phyloP scores from a whole-genome alignment of 768 basidiomycete genomes.

The Lentinula guzmanii region DNA sequence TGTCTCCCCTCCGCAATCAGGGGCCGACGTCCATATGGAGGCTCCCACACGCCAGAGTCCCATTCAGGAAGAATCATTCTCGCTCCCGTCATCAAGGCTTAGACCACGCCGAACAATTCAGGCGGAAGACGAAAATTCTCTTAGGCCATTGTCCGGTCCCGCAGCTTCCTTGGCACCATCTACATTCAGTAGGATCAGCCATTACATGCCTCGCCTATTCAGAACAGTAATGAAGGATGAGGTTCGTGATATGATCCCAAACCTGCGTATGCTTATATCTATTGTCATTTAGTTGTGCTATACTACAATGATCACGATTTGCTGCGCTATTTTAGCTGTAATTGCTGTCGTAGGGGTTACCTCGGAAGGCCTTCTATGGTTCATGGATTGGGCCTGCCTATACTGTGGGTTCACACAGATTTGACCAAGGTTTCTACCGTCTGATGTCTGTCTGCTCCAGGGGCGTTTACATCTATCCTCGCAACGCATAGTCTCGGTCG shows the following conservation, averaged over 20 bases:
- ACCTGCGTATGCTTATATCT: neutral
- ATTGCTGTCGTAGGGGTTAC: slow-evolving; percentile 46
- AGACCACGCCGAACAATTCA: neutral
- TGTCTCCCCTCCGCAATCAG: neutral
- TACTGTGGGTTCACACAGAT: slow-evolving; percentile 36
- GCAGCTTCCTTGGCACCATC: slow-evolving; percentile 21
- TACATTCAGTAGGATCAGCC: slow-evolving; percentile 35
- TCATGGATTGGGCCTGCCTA: slow-evolving; percentile 46
- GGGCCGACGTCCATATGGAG: neutral
- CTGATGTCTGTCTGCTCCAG: slow-evolving; percentile 22
- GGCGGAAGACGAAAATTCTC: neutral
- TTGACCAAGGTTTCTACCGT: neutral
- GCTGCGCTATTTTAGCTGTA: slow-evolving; percentile 41
- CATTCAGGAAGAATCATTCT: neutral
- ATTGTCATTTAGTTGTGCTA: slow-evolving; percentile 38
- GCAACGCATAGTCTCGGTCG: slow-evolving; percentile 56
- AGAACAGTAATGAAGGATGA: slow-evolving; percentile 56
- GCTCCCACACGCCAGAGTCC: neutral
- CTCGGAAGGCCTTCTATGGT: slow-evolving; percentile 35
- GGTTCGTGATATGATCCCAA: slow-evolving; percentile 26
- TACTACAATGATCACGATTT: slow-evolving; percentile 45
- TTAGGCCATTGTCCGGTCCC: slow-evolving; percentile 7
- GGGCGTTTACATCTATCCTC: slow-evolving; percentile 49
- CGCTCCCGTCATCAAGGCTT: neutral
- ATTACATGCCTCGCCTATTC: slow-evolving; percentile 47